Base-by-base conservation (phyloP, 768 basidiomycete species). In the Tricholomella constricta region DNA sequence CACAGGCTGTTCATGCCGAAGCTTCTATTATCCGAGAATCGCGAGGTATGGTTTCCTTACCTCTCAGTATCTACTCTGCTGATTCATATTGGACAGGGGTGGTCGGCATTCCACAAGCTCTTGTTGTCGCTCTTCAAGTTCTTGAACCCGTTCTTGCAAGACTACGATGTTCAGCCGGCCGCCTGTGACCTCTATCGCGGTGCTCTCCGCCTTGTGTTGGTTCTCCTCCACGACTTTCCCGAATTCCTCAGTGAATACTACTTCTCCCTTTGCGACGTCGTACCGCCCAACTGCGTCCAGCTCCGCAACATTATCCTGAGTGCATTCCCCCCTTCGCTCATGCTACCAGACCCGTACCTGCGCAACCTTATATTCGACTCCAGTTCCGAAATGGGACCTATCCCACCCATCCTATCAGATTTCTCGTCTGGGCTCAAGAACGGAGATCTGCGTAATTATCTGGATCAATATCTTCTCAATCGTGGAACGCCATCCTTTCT, bases 1-100 rank as follows among this genome's bases (percentile, higher is more conserved):
- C 97, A 98, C 72, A 81, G 96, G 49, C 76, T 93, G 52, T 97
- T 98, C 81, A 95, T 99, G 94, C 95, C 97, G 12, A 96, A 97
- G 68, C 71, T 99, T 41, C 77, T 98, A 32, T 71, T 89, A 34
- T 86, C 90, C 19, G 86, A 92, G 66, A 91, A 94, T 66, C 85
- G 94, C 45, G 95, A 96, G 79, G 88, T 90, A 73, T 55, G 57
- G 17, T 42, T 15, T 47, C 9, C 6, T 52, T 44, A 22, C 36
- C n/a, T 45, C 41, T 42, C 23, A 32, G 20, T 55, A 31, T 8
- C 47, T 9, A 26, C 50, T 7, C 45, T 34, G 32, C 51, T 55
- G 22, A 58, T 52, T 56, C 29, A 56, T 45, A 47, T 4, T 31
- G 50, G 48, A 48, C 7, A 91, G 85, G 95, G 94, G 43, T 98